Conservation (phyloP, 2,329 filamentous ascomycete species). For the Colletotrichum orbiculare region DNA sequence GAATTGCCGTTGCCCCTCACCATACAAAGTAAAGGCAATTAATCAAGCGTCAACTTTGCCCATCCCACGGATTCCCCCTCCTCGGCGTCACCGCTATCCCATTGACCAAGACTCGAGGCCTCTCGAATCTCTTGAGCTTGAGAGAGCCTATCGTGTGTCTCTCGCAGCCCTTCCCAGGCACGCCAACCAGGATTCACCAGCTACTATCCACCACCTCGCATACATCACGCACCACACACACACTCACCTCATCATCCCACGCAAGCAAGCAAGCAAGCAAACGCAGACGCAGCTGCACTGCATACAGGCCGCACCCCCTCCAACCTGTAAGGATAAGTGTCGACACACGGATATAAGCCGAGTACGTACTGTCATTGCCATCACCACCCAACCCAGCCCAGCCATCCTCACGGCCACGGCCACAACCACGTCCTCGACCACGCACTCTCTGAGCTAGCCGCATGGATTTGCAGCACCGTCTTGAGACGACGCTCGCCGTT, state of each 20-base stretch:
- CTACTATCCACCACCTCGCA: neutral
- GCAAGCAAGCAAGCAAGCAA: neutral
- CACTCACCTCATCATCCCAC: neutral
- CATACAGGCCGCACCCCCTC: neutral
- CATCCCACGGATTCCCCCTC: slow-evolving; percentile 15
- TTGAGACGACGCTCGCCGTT: too few relatives aligned
- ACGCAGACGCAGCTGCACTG: neutral
- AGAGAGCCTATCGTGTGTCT: too few relatives aligned
- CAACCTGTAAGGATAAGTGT: too few relatives aligned
- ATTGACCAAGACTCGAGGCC: neutral
- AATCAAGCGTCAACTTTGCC: slow-evolving; percentile 12
- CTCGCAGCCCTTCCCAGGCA: too few relatives aligned
- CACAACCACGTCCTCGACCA: too few relatives aligned
- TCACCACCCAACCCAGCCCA: too few relatives aligned
- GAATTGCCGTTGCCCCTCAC: neutral
- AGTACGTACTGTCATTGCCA: slow-evolving; percentile 13
- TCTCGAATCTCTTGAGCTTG: neutral
- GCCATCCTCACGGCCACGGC: too few relatives aligned
- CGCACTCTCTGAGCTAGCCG: too few relatives aligned
- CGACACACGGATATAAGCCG: slow-evolving; percentile 18
- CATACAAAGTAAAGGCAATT: neutral
- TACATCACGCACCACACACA: slow-evolving; percentile 16
- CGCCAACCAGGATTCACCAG: too few relatives aligned
- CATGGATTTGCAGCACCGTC: too few relatives aligned
- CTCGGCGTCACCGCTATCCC: slow-evolving; percentile 30